A percentile compares a stretch with the other conserved stretches of the same genome.
Evolutionary conservation across 2,329 filamentous ascomycete species (phyloP).

Genomic region (Reticulascus tulasneorum): DNA sequence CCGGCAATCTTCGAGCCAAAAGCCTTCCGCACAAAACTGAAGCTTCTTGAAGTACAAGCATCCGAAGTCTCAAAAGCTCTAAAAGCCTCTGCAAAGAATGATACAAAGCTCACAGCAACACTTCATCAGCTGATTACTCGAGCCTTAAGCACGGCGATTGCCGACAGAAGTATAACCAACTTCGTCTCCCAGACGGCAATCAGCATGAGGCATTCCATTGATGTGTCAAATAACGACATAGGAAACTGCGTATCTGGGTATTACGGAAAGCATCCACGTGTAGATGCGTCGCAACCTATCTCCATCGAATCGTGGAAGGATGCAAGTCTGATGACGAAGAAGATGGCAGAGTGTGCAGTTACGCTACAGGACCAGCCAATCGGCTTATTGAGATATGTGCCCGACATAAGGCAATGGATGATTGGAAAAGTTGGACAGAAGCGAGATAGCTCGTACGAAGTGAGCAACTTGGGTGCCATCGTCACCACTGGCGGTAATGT

Average conservation of each 20-base stretch:
- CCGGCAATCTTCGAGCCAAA: slow-evolving; percentile 21
- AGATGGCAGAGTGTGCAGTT: slow-evolving; percentile 24
- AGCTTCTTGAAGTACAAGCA: slow-evolving; percentile 25
- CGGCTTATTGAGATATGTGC: slow-evolving; percentile 36
- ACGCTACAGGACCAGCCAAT: slow-evolving; percentile 25
- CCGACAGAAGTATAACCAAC: slow-evolving; percentile 17
- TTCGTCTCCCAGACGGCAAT: slow-evolving; percentile 35
- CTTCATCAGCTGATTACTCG: slow-evolving; percentile 35
- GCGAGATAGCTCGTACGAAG: slow-evolving; percentile 37
- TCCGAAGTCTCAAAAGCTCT: slow-evolving; percentile 23
- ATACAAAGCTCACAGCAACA: slow-evolving; percentile 35
- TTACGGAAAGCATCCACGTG: slow-evolving; percentile 20
- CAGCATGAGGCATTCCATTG: slow-evolving; percentile 33
- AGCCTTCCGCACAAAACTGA: slow-evolving; percentile 24
- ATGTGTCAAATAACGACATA: slow-evolving; percentile 27
- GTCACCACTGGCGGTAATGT: slow-evolving; percentile 13
- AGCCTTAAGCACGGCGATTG: slow-evolving; percentile 27
- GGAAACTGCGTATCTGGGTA: slow-evolving; percentile 28
- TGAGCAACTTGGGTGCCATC: slow-evolving; percentile 41
- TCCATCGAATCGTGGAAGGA: slow-evolving; percentile 27
- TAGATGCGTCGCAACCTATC: background rate
- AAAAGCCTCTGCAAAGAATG: slow-evolving; percentile 23
- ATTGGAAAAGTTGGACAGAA: slow-evolving; percentile 29
- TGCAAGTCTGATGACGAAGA: slow-evolving; percentile 24
- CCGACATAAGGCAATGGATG: slow-evolving; percentile 34